Base-by-base conservation (phyloP, 2,329 filamentous ascomycete genomes). In the Daldinia eschscholtzii region DNA sequence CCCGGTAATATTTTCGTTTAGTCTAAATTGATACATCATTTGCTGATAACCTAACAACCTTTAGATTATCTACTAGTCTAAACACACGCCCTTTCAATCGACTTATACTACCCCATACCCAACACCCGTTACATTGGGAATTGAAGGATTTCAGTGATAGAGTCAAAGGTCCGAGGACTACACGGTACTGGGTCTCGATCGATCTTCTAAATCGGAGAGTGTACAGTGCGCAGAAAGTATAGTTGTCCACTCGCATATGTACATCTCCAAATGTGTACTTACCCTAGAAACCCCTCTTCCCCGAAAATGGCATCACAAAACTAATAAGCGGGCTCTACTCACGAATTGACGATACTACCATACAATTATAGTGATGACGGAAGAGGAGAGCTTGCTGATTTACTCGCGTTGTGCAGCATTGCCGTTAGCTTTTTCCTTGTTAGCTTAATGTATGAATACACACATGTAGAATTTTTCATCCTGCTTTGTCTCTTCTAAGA, bases 321-420 rank as follows among this genome's bases (percentile, higher is more conserved):
- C 46, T 61, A 61, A 67, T 61, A 67, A 61, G 67, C 67, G 64
- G 64, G 23, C 64, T 61, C 39, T 18, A 23, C n/a, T 55, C 6
- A 18, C 18, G 10, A n/a, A 6, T 52, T 18, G 28, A 52, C 46
- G n/a, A 52, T 52, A 18, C 46, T n/a, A 52, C 46, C 46, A 30
- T 15, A 52, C 7, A 52, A 33, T 33, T 44, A 28, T 41, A 44
- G 39, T 56, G 44, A 66, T 61, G 44, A 41, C 35, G 48, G 50
- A 57, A 50, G 56, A 37, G 50, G 56, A 37, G 52, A 50, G 20
- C 59, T 56, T 30, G 48, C 37, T 62, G 44, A 44, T 56, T 67
- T 48, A 35, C 56, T 61, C 61, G 56, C 46, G 42, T 53, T 42
- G 53, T 60, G 56, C 39, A 60, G 65, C 13, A 53, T 35, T 63